phyloP scores from a whole-genome alignment of 352 stramenopile species.

The Globisporangium polare region DNA sequence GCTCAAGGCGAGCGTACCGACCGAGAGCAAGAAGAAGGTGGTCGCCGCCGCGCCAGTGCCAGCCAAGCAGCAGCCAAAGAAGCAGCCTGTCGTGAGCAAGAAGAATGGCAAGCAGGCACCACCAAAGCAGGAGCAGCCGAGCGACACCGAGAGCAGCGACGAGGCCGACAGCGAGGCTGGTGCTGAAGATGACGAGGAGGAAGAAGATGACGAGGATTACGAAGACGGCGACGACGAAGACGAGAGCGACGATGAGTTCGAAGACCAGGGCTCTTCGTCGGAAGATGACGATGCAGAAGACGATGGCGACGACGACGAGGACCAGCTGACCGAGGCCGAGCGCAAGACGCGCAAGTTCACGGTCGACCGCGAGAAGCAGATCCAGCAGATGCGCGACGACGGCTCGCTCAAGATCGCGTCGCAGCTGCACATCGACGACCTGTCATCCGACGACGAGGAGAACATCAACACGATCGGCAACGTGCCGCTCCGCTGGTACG shows the following conservation, averaged over 20 bases:
- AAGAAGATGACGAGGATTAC: constrained; percentile 51
- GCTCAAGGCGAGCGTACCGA: constrained; percentile 19
- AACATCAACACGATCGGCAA: constrained; percentile 96
- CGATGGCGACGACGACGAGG: constrained; percentile 67
- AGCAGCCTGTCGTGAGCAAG: constrained; percentile 12
- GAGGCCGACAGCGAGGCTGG: constrained; percentile 16
- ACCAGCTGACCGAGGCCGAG: constrained; percentile 73
- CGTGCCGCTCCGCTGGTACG: constrained; percentile 99
- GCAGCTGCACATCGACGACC: constrained; percentile 96
- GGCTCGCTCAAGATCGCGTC: constrained; percentile 77
- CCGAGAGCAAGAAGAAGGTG: constrained; percentile 21
- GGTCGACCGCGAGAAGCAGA: constrained; percentile 67
- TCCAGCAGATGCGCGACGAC: constrained; percentile 84
- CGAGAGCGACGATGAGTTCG: constrained; percentile 65
- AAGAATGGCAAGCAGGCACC: constrained; percentile 12
- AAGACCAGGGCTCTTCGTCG: constrained; percentile 83
- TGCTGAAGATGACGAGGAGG: constrained; percentile 15
- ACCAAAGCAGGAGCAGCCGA: constrained; percentile 18
- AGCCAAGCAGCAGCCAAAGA: constrained; percentile 9
- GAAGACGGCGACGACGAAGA: constrained; percentile 58
- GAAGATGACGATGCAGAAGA: constrained; percentile 63
- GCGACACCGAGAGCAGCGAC: constrained; percentile 21
- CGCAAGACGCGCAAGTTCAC: constrained; percentile 73
- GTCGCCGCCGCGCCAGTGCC: constrained; percentile 1
- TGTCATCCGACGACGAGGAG: constrained; percentile 98